A percentile compares a stretch with the other conserved stretches of the same genome.
Evolutionary conservation across 2,329 filamentous ascomycete species (phyloP).

Genomic region (Paracorniculantispora psalliotae): DNA sequence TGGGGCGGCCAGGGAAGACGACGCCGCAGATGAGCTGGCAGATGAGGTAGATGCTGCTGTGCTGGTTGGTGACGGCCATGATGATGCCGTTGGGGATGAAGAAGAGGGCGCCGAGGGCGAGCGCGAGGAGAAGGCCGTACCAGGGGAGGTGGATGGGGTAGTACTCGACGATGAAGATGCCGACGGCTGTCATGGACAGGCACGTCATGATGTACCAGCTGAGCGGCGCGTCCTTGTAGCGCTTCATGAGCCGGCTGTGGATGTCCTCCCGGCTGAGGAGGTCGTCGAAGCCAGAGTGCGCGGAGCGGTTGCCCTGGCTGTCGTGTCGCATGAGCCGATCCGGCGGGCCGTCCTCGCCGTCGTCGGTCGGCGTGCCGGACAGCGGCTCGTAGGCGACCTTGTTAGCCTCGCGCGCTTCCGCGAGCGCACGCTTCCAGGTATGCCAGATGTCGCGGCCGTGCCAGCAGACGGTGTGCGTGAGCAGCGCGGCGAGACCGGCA

Average conservation of each 20-base stretch:
- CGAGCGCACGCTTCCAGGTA: constrained; percentile 66
- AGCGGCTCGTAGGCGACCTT: constrained; percentile 52
- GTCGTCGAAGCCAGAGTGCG: constrained; percentile 40
- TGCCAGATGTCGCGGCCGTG: constrained; percentile 77
- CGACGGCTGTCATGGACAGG: constrained; percentile 68
- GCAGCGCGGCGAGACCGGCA: constrained; percentile 70
- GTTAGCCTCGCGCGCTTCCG: constrained; percentile 52
- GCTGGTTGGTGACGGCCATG: constrained; percentile 88
- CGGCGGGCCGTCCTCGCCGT: constrained; percentile 11
- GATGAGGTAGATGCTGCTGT: constrained; percentile 80
- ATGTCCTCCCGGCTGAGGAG: constrained; percentile 72
- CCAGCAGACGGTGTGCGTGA: constrained; percentile 81
- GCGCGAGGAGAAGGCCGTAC: constrained; percentile 76
- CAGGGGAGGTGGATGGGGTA: constrained; percentile 80
- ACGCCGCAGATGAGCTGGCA: constrained; percentile 80
- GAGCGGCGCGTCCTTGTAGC: constrained; percentile 76
- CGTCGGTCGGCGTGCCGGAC: constrained; percentile 23
- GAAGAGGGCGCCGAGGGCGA: constrained; percentile 71
- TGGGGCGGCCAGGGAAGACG: constrained; percentile 76
- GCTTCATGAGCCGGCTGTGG: constrained; percentile 76
- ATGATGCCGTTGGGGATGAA: constrained; percentile 91
- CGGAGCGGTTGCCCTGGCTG: constrained; percentile 23
- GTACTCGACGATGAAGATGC: constrained; percentile 81
- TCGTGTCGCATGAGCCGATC: constrained; percentile 15
- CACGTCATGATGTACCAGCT: constrained; percentile 77